Evolutionary conservation across 257 asterid species (phyloP).

Genomic region (Handroanthus guayacan): DNA sequence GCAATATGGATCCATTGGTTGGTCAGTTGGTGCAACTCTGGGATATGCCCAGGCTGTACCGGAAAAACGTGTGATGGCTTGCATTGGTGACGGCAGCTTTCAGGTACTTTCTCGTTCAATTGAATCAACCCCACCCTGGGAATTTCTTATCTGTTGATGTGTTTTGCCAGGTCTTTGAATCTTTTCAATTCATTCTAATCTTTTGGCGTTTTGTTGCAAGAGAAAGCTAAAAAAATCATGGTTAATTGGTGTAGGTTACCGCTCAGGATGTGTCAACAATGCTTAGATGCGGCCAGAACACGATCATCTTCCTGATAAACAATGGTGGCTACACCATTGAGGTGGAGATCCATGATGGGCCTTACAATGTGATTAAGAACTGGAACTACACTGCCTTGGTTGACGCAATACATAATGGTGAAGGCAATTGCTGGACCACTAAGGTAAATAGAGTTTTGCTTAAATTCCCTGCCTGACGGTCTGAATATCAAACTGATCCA

Average conservation of each 20-base stretch:
- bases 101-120: constrained; percentile 51
- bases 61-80: constrained; percentile 71
- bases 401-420: constrained; percentile 78
- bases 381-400: constrained; percentile 84
- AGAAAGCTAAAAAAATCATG: too few relatives aligned
- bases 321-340: constrained; percentile 86
- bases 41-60: constrained; percentile 87
- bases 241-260: constrained; percentile 52
- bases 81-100: constrained; percentile 91
- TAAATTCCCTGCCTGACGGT: neutral
- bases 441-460: constrained; percentile 54
- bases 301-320: constrained; percentile 79
- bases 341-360: constrained; percentile 87
- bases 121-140: too few relatives aligned
- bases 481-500: neutral
- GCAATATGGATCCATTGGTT: constrained; percentile 91
- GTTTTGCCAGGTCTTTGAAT: too few relatives aligned
- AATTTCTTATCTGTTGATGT: too few relatives aligned
- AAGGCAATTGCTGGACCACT: constrained; percentile 90
- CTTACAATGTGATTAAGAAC: constrained; percentile 89
- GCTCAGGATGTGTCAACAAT: constrained; percentile 82
- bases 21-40: constrained; percentile 92
- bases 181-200: too few relatives aligned
- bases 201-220: too few relatives aligned
- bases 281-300: constrained; percentile 66